A percentile compares a stretch with the other conserved stretches of the same genome.
Conservation (phyloP, 2,329 filamentous ascomycete species). For the Fusarium marasasianum region DNA sequence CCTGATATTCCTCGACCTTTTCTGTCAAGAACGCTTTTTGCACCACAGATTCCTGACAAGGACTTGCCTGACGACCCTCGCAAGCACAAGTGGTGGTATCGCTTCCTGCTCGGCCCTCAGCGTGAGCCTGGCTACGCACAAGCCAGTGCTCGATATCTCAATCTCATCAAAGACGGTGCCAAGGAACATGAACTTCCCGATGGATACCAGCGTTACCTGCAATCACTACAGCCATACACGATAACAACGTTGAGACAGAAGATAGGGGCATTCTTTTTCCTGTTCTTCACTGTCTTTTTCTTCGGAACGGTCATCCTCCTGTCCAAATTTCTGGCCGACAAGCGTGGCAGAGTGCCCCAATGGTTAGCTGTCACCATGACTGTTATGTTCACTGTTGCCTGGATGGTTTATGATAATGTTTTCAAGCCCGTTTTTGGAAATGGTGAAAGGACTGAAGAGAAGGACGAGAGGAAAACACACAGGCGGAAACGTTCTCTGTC, state of each 20-base stretch:
- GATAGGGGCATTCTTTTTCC: conserved; percentile 71
- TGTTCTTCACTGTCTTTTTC: conserved; percentile 64
- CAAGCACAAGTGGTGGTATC: conserved; percentile 56
- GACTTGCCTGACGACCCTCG: conserved; percentile 45
- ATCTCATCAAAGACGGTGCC: conserved; percentile 81
- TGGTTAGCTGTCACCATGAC: conserved; percentile 69
- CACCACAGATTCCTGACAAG: conserved; percentile 61
- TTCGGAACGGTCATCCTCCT: conserved; percentile 61
- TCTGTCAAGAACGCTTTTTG: conserved; percentile 85
- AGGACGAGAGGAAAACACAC: conserved; percentile 19
- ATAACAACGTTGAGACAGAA: conserved; percentile 73
- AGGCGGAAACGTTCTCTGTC: conserved; percentile 15
- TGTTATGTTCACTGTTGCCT: conserved; percentile 60
- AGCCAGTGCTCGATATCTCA: conserved; percentile 83
- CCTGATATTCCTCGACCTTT: conserved; percentile 69
- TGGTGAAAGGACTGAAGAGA: conserved; percentile 73
- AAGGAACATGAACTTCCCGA: conserved; percentile 80
- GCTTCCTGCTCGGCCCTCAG: conserved; percentile 55
- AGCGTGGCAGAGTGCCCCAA: conserved; percentile 71
- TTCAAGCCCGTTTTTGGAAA: conserved; percentile 79
- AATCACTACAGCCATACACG: conserved; percentile 73
- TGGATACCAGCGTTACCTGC: conserved; percentile 80
- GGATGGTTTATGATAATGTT: conserved; percentile 57
- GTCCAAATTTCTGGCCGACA: conserved; percentile 64
- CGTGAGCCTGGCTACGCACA: conserved; percentile 80